Evolutionary conservation across 2,329 filamentous ascomycete genomes (phyloP).

Genomic region (Juglanconis oblonga): DNA sequence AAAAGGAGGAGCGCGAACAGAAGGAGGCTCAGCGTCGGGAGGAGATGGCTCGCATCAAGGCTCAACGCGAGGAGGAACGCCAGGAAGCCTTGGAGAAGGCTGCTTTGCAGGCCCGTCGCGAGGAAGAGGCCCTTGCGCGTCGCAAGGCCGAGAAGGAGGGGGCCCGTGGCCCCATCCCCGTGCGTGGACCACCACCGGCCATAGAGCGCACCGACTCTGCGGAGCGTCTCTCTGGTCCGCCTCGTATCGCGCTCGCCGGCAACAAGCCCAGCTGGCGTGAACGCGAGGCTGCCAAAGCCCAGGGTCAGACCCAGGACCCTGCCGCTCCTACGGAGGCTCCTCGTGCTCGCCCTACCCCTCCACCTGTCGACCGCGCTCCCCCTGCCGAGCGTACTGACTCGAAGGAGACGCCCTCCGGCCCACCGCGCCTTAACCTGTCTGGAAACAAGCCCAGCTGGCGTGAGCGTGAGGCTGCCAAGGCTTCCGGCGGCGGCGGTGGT

Average conservation of each 20-base stretch:
- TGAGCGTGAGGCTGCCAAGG: constrained; percentile 53
- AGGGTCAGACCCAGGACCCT: constrained; percentile 26
- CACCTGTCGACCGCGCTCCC: constrained; percentile 16
- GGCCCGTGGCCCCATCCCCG: constrained; percentile 30
- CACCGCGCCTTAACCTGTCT: constrained; percentile 54
- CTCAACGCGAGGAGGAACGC: constrained; percentile 63
- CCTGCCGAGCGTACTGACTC: constrained; percentile 38
- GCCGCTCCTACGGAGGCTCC: constrained; percentile 23
- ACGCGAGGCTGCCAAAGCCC: constrained; percentile 48
- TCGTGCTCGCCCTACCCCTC: constrained; percentile 25
- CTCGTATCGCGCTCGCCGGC: constrained; percentile 52
- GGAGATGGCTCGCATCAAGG: constrained; percentile 64
- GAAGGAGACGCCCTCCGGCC: constrained; percentile 42
- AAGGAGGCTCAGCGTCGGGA: constrained; percentile 78
- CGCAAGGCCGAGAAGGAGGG: constrained; percentile 64
- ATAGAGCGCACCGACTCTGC: constrained; percentile 42
- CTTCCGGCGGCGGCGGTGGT: constrained; percentile 15
- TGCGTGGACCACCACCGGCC: constrained; percentile 27
- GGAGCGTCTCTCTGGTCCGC: constrained; percentile 47
- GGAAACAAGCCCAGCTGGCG: constrained; percentile 53
- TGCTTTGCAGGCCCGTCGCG: constrained; percentile 72
- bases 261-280: constrained; percentile 59
- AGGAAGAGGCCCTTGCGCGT: constrained; percentile 82
- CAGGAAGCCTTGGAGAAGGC: constrained; percentile 66
- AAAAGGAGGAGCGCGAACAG: constrained; percentile 81